Conservation (phyloP, 176 grass and related monocot genomes). For the Triticum dicoccoides region DNA sequence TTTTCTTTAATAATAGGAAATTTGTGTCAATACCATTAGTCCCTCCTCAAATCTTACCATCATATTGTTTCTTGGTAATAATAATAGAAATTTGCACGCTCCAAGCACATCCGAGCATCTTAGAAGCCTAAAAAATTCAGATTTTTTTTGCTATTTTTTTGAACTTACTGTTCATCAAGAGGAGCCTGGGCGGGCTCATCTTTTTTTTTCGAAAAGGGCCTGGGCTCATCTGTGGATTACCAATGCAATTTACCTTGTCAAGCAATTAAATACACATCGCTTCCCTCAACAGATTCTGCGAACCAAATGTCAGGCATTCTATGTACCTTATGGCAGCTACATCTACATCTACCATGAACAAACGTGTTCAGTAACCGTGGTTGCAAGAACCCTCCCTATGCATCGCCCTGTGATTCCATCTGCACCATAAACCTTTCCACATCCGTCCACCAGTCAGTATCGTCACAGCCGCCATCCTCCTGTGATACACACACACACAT, state of each 20-base stretch:
- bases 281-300: neutral
- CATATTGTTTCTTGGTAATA: neutral
- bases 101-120: too few relatives aligned
- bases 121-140: too few relatives aligned
- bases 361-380: neutral
- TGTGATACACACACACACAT: conserved; percentile 22
- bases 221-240: too few relatives aligned
- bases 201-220: too few relatives aligned
- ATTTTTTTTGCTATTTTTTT: too few relatives aligned
- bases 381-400: conserved; percentile 5
- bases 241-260: neutral
- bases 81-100: too few relatives aligned
- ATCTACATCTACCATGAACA: neutral
- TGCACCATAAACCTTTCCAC: conserved; percentile 56
- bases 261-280: neutral
- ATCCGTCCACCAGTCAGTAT: conserved; percentile 65
- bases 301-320: neutral
- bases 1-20: neutral
- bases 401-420: conserved; percentile 17
- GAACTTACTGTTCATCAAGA: too few relatives aligned
- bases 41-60: neutral
- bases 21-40: neutral
- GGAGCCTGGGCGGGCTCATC: too few relatives aligned
- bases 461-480: conserved; percentile 35
- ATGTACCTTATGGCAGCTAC: neutral